phyloP scores from a whole-genome alignment of 768 basidiomycete genomes.

The Termitomyces eurrhizus region DNA sequence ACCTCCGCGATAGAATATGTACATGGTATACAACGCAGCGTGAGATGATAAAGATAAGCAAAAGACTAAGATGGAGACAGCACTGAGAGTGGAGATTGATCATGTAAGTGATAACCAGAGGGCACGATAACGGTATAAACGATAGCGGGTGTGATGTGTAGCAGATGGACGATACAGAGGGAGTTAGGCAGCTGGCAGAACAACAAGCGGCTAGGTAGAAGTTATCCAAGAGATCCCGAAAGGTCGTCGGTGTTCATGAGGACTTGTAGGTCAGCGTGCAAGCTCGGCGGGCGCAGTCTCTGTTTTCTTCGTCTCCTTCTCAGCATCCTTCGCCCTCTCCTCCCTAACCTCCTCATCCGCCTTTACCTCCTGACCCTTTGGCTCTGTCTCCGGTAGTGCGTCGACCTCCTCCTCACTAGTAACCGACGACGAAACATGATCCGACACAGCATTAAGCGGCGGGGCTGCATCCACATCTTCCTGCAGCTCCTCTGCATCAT shows the following conservation, averaged over 20 bases:
- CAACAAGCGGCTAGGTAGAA: constrained; percentile 6
- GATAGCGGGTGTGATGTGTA: constrained; percentile 4
- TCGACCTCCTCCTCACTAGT: constrained; percentile 2
- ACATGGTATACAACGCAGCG: constrained; percentile 8
- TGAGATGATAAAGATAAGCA: constrained; percentile 12
- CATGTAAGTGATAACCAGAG: background rate
- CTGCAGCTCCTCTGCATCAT: constrained; percentile 33
- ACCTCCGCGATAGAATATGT: constrained; percentile 1
- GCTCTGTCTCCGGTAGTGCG: background rate
- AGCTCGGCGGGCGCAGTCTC: background rate
- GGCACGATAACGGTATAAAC: constrained; percentile 13
- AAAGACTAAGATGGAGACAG: constrained; percentile 2
- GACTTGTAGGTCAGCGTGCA: constrained; percentile 5
- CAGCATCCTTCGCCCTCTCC: background rate
- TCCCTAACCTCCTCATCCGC: background rate
- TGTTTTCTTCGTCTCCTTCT: constrained; percentile 2
- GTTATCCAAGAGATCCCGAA: constrained; percentile 14
- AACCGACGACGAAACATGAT: constrained; percentile 12
- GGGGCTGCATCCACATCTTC: constrained; percentile 23
- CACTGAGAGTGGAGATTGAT: background rate
- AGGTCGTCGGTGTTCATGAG: constrained; percentile 6
- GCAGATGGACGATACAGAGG: constrained; percentile 12
- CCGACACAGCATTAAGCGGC: constrained; percentile 13
- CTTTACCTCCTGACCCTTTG: background rate
- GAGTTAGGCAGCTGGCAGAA: constrained; percentile 4